A percentile compares a stretch with the other conserved stretches of the same genome.
These are phyloP conservation scores for Sporothrix protearum DNA, from an alignment of 2,329 filamentous ascomycete species.

Conservation along the genomic window DNA sequence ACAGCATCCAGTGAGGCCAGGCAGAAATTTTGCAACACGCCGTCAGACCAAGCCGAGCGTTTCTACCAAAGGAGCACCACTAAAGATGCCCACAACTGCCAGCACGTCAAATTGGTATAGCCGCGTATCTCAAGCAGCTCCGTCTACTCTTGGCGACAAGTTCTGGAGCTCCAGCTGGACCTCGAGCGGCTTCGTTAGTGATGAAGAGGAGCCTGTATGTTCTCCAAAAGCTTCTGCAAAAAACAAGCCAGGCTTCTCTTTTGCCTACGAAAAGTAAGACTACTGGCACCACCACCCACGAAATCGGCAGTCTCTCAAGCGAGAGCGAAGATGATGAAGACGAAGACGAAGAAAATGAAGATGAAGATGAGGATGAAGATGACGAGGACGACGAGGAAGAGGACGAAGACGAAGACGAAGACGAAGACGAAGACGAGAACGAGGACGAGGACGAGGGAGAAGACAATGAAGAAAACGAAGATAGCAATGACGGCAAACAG, in stretches of 20 bases:
- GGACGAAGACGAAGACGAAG: background rate
- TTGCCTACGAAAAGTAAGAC: background rate
- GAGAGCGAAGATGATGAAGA: background rate
- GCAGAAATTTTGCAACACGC: background rate
- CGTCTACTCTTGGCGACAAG: background rate
- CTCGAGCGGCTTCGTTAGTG: background rate
- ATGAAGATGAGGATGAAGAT: background rate
- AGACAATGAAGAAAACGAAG: background rate
- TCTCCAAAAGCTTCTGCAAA: background rate
- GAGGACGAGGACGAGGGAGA: background rate
- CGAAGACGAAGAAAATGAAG: background rate
- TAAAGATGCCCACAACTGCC: background rate
- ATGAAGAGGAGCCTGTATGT: background rate
- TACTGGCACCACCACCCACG: conserved; percentile 10
- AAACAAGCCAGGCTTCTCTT: background rate
- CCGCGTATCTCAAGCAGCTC: background rate
- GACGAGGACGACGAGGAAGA: background rate
- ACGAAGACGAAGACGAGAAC: background rate
- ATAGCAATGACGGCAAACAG: background rate
- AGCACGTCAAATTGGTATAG: background rate
- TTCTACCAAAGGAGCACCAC: background rate
- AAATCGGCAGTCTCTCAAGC: background rate
- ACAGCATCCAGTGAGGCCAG: background rate
- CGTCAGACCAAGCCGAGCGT: background rate
- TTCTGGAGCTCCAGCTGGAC: background rate